phyloP scores from a whole-genome alignment of 2,329 filamentous ascomycete genomes.

The Ophiostoma sp. region DNA sequence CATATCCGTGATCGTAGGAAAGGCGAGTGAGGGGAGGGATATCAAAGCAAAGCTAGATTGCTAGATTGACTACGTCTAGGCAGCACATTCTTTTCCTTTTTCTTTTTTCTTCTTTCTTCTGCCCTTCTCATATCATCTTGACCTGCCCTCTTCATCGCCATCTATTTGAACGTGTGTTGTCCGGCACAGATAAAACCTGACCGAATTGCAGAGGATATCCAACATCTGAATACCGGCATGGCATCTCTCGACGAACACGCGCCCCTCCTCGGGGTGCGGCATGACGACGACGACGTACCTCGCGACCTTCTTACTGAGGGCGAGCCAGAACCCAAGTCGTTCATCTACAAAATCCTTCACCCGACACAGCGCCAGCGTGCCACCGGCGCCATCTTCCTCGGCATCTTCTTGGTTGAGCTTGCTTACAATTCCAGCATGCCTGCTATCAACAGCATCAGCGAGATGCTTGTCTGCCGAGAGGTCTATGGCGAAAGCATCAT shows the following conservation, averaged over 20 bases:
- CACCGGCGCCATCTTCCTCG: constrained; percentile 31
- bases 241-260: not conserved
- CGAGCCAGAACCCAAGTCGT: not conserved
- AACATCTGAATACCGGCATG: not conserved
- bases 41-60: too few relatives aligned
- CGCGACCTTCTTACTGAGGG: not conserved
- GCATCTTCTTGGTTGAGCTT: constrained; percentile 41
- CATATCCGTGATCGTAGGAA: too few relatives aligned
- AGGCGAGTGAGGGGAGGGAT: too few relatives aligned
- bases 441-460: constrained; percentile 46
- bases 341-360: constrained; percentile 18
- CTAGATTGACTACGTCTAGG: too few relatives aligned
- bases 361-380: constrained; percentile 28
- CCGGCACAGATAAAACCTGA: too few relatives aligned
- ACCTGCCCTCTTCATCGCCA: too few relatives aligned
- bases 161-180: too few relatives aligned
- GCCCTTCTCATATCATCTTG: too few relatives aligned
- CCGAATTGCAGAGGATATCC: too few relatives aligned
- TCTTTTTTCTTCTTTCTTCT: too few relatives aligned
- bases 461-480: constrained; percentile 48
- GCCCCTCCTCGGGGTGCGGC: not conserved
- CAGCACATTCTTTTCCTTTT: too few relatives aligned
- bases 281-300: not conserved
- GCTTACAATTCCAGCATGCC: constrained; percentile 34
- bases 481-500: constrained; percentile 38